Percentiles rank a stretch among this genome's conserved stretches.
These are phyloP conservation scores for Castanea mollissima DNA, from an alignment of 306 rosid genomes.

Conservation along the genomic window DNA sequence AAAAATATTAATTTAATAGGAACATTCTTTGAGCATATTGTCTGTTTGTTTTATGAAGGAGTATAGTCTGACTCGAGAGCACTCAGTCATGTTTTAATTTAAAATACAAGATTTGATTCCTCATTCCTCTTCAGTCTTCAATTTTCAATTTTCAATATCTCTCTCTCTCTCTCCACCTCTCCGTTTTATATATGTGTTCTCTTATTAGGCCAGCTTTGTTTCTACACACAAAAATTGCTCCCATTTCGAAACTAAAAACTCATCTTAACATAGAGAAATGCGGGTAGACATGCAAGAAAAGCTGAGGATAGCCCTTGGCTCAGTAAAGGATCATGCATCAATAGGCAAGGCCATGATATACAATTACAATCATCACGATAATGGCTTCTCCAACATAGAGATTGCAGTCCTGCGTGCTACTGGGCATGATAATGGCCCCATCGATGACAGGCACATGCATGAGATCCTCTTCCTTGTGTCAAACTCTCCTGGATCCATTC, in stretches of 20 bases:
- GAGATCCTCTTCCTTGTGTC: conserved; percentile 64
- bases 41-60: neutral
- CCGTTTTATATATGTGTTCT: conserved; percentile 35
- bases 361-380: conserved; percentile 32
- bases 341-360: conserved; percentile 59
- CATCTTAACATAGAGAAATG: conserved; percentile 22
- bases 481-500: conserved; percentile 49
- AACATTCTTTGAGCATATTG: conserved; percentile 36
- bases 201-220: conserved; percentile 11
- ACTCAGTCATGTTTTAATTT: conserved; percentile 17
- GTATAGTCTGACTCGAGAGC: neutral
- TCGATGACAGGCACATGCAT: conserved; percentile 60
- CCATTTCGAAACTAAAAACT: conserved; percentile 13
- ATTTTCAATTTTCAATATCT: neutral
- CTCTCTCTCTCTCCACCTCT: conserved; percentile 21
- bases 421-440: conserved; percentile 45
- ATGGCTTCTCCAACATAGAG: conserved; percentile 52
- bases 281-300: conserved; percentile 48
- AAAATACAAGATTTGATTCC: conserved; percentile 52
- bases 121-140: conserved; percentile 1
- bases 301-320: conserved; percentile 45
- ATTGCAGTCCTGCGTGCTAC: conserved; percentile 58
- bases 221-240: conserved; percentile 32
- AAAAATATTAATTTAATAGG: conserved; percentile 1
- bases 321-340: conserved; percentile 59